phyloP scores from a whole-genome alignment of 257 asterid genomes.

The Penstemon davidsonii region DNA sequence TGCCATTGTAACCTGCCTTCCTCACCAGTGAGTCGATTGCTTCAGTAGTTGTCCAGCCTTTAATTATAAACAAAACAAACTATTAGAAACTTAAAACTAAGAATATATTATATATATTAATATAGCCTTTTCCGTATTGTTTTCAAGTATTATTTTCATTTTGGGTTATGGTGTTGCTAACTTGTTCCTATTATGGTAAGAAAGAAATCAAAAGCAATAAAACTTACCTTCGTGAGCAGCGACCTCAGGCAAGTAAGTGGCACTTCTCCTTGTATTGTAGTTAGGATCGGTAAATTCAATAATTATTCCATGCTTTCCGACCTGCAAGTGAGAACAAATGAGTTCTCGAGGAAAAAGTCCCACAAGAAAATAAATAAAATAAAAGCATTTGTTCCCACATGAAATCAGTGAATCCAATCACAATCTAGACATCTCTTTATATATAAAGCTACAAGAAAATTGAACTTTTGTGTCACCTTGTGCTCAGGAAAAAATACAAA shows the following conservation, averaged over 20 bases:
- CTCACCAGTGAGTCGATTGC: constrained; percentile 83
- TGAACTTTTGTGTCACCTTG: background rate
- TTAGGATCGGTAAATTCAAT: constrained; percentile 89
- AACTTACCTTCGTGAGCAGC: constrained; percentile 93
- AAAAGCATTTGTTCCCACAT: background rate
- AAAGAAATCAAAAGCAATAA: background rate
- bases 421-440: background rate
- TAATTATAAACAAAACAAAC: background rate
- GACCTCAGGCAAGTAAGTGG: constrained; percentile 97
- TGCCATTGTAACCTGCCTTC: constrained; percentile 75
- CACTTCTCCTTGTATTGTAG: constrained; percentile 65
- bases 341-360: background rate
- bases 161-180: background rate
- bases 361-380: background rate
- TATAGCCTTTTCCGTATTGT: background rate
- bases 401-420: background rate
- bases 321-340: constrained; percentile 42
- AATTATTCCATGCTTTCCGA: constrained; percentile 92
- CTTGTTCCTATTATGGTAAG: background rate
- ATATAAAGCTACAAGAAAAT: background rate
- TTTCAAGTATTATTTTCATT: too few relatives aligned
- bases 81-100: constrained; percentile 10
- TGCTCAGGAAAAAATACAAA: background rate
- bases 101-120: background rate
- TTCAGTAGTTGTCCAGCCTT: constrained; percentile 78